phyloP scores from a whole-genome alignment of 2,329 filamentous ascomycete species.

The Calonectria honghensis region DNA sequence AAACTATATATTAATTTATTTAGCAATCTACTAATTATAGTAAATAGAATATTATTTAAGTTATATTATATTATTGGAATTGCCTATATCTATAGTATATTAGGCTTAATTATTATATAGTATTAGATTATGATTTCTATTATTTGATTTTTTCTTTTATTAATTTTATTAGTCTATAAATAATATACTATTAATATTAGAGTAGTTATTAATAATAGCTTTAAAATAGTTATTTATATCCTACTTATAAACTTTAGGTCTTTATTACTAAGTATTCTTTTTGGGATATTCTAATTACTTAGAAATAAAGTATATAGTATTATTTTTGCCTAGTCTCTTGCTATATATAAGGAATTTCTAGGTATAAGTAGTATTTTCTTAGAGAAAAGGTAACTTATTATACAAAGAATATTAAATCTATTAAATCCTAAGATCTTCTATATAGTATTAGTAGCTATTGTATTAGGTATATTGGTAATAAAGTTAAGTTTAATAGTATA shows the following conservation, averaged over 20 bases:
- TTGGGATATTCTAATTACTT: not conserved
- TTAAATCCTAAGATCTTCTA: not conserved
- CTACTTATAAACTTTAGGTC: not conserved
- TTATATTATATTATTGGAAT: not conserved
- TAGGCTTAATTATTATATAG: no score
- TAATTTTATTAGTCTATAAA: not conserved
- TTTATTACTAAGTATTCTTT: not conserved
- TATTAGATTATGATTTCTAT: not conserved
- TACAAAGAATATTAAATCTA: not conserved
- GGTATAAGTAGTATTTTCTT: no score
- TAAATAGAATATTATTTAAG: not conserved
- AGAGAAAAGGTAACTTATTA: not conserved
- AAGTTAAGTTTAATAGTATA: not conserved
- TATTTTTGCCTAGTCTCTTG: not conserved
- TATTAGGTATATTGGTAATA: not conserved
- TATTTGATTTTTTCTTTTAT: not conserved
- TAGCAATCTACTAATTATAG: not conserved
- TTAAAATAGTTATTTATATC: no score
- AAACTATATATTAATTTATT: conserved; percentile 2
- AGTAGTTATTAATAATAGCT: no score
- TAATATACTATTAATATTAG: no score
- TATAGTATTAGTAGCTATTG: not conserved
- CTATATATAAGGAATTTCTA: no score
- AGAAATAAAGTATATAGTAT: not conserved
- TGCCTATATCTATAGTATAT: no score